Base-by-base conservation (phyloP, 345 rosid species). In the Eutrema heterophyllum region DNA sequence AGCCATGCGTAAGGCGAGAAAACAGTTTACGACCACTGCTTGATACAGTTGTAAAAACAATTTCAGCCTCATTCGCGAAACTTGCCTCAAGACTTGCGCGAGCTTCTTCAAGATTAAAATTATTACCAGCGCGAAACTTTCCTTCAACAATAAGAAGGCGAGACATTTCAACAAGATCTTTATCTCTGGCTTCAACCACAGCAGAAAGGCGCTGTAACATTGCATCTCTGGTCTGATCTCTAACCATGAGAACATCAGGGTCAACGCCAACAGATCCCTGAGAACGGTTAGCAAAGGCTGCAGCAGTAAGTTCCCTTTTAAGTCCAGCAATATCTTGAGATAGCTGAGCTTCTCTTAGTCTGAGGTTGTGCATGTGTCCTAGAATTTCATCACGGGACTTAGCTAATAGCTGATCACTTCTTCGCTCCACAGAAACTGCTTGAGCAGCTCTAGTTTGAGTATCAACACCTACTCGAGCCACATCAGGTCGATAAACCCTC, bases 181-280 rank as follows among this genome's bases (percentile, higher is more conserved):
- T 95, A 76, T 95, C 99, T 76, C 99, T 86, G 73, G 74, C 84
- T 87, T 95, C 99, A 73, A 95, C 99, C 57, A 74, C 97, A 61
- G 94, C 98, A 6, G 99, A 96, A 75, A 95, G 97, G 64, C 81
- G 89, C 83, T 95, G 97, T 71, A 95, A 86, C 82, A 95, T 62
- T 13, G 83, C 71, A 46, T 95, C 99, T 64, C 99, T 86, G 40
- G 86, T 92, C 81, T 92, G 98, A 78, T 95, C 99, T 67, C 96
- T 84, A 21, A 89, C 91, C 82, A 90, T 75, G 45, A 95, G 91
- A 61, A 90, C 87, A 74, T 92, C 98, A 66, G 99, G 99, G 72
- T 95, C 99, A 64, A 95, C 96, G 16, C 98, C 97, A 64, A 95
- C 99, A 3, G 99, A 92, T 64, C 99, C 99, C 79, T 95, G 99